Conservation (phyloP, 2,329 filamentous ascomycete genomes). For the Dothistroma pini region DNA sequence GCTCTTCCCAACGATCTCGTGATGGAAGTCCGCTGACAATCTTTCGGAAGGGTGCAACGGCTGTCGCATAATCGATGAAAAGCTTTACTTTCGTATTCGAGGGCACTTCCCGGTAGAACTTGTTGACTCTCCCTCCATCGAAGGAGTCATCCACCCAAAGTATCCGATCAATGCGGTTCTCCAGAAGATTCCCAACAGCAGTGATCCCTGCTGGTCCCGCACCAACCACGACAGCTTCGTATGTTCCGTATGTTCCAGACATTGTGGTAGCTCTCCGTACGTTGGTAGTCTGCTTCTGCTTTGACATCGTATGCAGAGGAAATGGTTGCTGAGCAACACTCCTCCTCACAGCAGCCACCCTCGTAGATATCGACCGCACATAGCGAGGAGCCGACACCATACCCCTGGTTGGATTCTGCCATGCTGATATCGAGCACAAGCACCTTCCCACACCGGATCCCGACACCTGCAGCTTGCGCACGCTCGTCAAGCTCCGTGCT, state of each 20-base stretch:
- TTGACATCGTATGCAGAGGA: not conserved
- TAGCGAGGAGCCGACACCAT: not conserved
- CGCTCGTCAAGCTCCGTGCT: not conserved
- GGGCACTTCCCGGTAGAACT: constrained; percentile 59
- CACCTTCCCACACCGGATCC: constrained; percentile 3
- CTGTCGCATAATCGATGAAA: constrained; percentile 56
- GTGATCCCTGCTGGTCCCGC: constrained; percentile 59
- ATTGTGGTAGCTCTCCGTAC: constrained; percentile 17
- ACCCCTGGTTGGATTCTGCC: not conserved
- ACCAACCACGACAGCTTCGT: constrained; percentile 56
- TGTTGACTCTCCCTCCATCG: constrained; percentile 41
- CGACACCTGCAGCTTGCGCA: constrained; percentile 1
- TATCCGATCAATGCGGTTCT: constrained; percentile 50
- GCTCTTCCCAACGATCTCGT: constrained; percentile 28
- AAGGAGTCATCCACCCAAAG: constrained; percentile 59
- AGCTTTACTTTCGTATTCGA: constrained; percentile 61
- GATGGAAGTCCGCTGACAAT: constrained; percentile 48
- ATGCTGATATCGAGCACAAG: not conserved
- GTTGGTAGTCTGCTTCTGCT: not conserved
- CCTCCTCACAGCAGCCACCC: not conserved
- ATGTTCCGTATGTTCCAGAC: constrained; percentile 26
- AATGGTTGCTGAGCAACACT: not conserved
- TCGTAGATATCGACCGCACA: not conserved
- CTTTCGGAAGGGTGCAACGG: constrained; percentile 50
- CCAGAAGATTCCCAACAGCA: constrained; percentile 59